Evolutionary conservation across 1,139 yeast species (phyloP), one percentile per base, ranked within the genome.

Genomic region (Debaryomycetaceae sp.): DNA sequence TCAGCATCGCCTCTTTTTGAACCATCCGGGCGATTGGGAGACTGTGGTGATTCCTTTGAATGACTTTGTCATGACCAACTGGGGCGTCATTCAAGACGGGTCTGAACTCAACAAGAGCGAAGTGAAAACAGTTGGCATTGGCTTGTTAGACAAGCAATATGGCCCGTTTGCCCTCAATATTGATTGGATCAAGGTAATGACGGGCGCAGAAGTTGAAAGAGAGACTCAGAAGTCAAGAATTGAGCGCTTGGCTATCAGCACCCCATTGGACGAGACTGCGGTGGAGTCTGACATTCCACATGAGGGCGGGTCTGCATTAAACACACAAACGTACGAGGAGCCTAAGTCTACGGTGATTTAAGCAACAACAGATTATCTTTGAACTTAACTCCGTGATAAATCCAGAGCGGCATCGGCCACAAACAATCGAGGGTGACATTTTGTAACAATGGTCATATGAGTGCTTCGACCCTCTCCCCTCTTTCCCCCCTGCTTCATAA

Each of bases 1-100:
- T 53, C 95, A 85, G 55, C 95, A 85, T 54, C 61, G 95, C 25
- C 64, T 85, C 41, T 85, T 83, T 46, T 63, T 84, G 38, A 75
- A 78, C 43, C 71, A 67, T 23, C 88, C 89, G 1, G 89, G 89
- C 3, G 69, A 76, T 41, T 85, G 95, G 95, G 94, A 85, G 49
- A 81, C 86, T 1, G 86, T 84, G 21, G 75, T 79, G 23, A 78
- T 84, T 23, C 88, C 93, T 30, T 62, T 85, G 35, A 70, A 77
- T 42, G 89, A 82, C 48, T 83, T 85, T 55, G 89, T 84, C 35
- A 66, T 84, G 58, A 85, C 95, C 19, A 83, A 83, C 49, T 78
- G 85, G 72, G 95, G 95, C 7, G 75, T 74, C 18, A 78, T 85
- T 35, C 91, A 82, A 58, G 83, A 79, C 40, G 78, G 78, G 15